A percentile compares a stretch with the other conserved stretches of the same genome.
Conservation (phyloP, 257 asterid genomes). For the Apocynum venetum region DNA sequence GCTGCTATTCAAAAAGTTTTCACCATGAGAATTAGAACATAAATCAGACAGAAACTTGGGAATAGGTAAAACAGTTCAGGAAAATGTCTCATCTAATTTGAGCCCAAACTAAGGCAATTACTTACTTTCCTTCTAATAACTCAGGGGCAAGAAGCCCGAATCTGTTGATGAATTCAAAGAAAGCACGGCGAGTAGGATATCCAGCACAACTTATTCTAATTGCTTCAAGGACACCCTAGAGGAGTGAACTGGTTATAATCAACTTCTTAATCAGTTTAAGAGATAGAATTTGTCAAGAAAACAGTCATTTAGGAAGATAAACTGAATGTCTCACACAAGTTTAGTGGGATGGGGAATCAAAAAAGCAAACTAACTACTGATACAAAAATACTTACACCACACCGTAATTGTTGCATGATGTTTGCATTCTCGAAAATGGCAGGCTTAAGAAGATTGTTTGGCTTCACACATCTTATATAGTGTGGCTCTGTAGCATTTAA, state of each 20-base stretch:
- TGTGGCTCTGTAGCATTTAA: constrained; percentile 94
- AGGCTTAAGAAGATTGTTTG: constrained; percentile 93
- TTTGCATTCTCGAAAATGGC: constrained; percentile 87
- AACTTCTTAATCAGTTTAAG: constrained; percentile 15
- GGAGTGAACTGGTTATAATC: constrained; percentile 27
- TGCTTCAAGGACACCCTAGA: constrained; percentile 98
- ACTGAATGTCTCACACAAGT: not conserved
- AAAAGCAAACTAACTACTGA: constrained; percentile 3
- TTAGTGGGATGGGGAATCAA: not conserved
- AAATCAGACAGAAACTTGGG: not conserved
- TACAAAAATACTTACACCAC: constrained; percentile 74
- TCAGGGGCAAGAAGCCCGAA: constrained; percentile 96
- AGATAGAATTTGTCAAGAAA: not conserved
- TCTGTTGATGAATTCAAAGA: constrained; percentile 87
- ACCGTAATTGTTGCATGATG: constrained; percentile 88
- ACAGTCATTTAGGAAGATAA: not conserved
- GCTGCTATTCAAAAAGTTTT: constrained; percentile 46
- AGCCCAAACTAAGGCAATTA: constrained; percentile 21
- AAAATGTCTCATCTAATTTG: constrained; percentile 12
- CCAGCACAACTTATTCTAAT: constrained; percentile 98
- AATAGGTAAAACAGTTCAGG: constrained; percentile 11
- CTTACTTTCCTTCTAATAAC: constrained; percentile 74
- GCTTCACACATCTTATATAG: constrained; percentile 96
- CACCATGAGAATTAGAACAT: constrained; percentile 19
- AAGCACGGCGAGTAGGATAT: constrained; percentile 96